Base-by-base conservation (phyloP, 192 early-diverging fungal species). In the Tieghemiomyces parasiticus region DNA sequence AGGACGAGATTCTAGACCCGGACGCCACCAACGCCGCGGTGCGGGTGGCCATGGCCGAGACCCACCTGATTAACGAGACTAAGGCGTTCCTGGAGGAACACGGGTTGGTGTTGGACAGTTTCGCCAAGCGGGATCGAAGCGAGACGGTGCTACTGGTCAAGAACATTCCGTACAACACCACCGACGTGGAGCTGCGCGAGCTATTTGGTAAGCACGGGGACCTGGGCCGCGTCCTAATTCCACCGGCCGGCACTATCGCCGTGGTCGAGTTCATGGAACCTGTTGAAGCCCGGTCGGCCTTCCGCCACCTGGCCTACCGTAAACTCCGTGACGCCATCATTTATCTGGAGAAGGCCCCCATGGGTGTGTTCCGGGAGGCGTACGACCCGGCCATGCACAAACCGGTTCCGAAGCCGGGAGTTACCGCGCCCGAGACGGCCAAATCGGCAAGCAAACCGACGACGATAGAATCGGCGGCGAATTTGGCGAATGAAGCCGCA, bases 31-130 rank as follows among this genome's bases (percentile, higher is more conserved):
- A 95, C 48, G 87, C 89, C 65, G 91, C 93, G 14, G 93, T 96
- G 3, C 78, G 92, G 26, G 74, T 99, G 59, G 93, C 95, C 0
- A 77, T 99, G 35, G 95, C 95, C n/a, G 95, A 99, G 74, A 96
- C 95, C 0, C 87, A 96, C 62, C 83, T 99, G 53, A 81, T 96
- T 61, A 80, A 79, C 63, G 93, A 99, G 64, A 95, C 95, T 14
- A 99, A 99, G 67, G 69, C 81, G 52, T 96, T 83, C 62, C 80
- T 99, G 55, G 85, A 89, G 65, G 77, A 86, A 34, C 82, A 92
- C 47, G 92, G 91, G 13, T 86, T 98, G 35, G 67, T 73, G 22
- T 71, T 99, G 25, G 80, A 86, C 49, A 72, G 84, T 0, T 96
- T 99, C 74, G 79, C 69, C 32, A 73, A 77, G 61, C 83, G 83